These are phyloP conservation scores for Kluyveromyces aestuarii DNA, from an alignment of 805 yeast species.

Conservation along the genomic window DNA sequence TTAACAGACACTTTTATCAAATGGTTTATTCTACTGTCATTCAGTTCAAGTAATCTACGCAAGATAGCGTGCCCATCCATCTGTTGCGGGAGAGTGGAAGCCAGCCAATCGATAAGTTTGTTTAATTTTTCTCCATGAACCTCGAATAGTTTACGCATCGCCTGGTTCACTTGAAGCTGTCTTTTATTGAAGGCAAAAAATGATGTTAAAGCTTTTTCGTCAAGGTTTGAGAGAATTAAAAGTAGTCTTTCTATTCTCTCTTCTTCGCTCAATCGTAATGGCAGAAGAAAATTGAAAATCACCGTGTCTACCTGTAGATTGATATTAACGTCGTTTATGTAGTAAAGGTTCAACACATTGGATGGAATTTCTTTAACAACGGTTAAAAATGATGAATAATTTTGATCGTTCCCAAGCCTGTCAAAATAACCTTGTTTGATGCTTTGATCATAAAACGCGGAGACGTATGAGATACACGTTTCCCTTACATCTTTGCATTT, in stretches of 20 bases:
- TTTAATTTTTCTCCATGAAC: constrained; percentile 43
- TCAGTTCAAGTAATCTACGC: constrained; percentile 41
- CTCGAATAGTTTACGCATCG: constrained; percentile 39
- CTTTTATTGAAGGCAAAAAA: constrained; percentile 62
- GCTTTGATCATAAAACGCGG: constrained; percentile 47
- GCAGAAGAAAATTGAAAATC: constrained; percentile 52
- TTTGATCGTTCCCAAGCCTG: neutral
- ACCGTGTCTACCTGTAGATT: constrained; percentile 56
- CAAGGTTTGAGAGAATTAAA: constrained; percentile 38
- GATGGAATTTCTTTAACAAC: constrained; percentile 46
- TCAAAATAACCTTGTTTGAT: constrained; percentile 17
- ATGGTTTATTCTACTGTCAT: constrained; percentile 51
- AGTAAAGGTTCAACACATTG: constrained; percentile 52
- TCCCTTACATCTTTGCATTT: constrained; percentile 56
- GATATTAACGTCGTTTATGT: constrained; percentile 61
- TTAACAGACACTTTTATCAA: constrained; percentile 46
- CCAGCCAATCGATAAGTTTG: constrained; percentile 54
- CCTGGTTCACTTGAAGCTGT: constrained; percentile 52
- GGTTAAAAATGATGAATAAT: constrained; percentile 20
- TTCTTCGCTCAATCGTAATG: constrained; percentile 38
- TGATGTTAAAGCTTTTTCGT: constrained; percentile 50
- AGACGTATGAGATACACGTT: constrained; percentile 44
- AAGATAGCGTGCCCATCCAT: constrained; percentile 42
- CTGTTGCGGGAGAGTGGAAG: constrained; percentile 46
- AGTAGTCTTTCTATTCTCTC: constrained; percentile 48